Evolutionary conservation across 164 flowering plant species (phyloP), one percentile per base, ranked within the genome.

Genomic region (Macadamia integrifolia): DNA sequence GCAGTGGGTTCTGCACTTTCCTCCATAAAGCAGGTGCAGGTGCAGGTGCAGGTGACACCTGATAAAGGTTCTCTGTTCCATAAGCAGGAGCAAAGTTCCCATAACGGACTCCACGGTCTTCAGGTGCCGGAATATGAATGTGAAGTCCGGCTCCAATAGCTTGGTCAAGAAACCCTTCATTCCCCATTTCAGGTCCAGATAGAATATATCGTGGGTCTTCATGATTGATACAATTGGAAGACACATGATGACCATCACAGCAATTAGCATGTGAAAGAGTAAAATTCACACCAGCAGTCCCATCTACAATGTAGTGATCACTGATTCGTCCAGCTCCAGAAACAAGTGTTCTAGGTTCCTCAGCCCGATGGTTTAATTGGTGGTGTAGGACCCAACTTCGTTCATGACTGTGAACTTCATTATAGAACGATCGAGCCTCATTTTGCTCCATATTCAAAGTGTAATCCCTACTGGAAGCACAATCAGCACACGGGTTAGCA

Each of bases 371-470:
- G 73, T 68, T 84, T 66, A 83, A 29, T 59, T 80, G 95, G 64
- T 84, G 88, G 53, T 79, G 91, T 60, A 77, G 18, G 58, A 73
- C 62, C 97, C 96, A 81, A 53, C 92, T 91, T 77, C 87, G 79
- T 43, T 91, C 98, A 62, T 81, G 88, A 72, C 52, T 66, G 9
- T 77, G 89, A 70, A 74, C 62, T 53, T 89, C 93, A 70, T 72
- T 75, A 60, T 77, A 81, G 43, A 70, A 69, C 12, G 79, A 28
- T 12, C 80, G 82, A 67, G 55, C 85, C 91, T 67, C 77, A 46
- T 62, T 81, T 86, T n/a, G 69, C 52, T 88, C 92, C 46, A 84
- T 57, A 75, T 77, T 87, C 77, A 82, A 1, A 55, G 74, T 15
- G 50, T 75, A 77, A 35, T 89, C 95, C 78, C 84, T 78, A 50